These are phyloP conservation scores for Aphanomyces invadans DNA, from an alignment of 352 stramenopile genomes.

Conservation along the genomic window DNA sequence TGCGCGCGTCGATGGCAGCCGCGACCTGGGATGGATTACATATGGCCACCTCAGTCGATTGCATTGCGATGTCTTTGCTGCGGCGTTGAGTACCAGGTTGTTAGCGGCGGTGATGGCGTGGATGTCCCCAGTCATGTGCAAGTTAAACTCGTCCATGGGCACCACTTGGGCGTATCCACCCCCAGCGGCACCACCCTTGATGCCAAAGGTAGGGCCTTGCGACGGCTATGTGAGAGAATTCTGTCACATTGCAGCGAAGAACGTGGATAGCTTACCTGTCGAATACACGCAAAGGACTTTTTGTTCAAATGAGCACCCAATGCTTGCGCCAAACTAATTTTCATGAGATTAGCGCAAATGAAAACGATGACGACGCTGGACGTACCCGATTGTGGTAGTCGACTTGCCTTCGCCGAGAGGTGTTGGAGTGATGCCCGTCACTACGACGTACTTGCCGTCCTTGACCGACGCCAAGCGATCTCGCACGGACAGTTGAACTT, in stretches of 20 bases:
- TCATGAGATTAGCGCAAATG: background rate
- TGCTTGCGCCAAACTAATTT: slow-evolving; percentile 30
- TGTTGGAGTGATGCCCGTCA: slow-evolving; percentile 97
- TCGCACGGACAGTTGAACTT: slow-evolving; percentile 29
- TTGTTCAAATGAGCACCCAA: slow-evolving; percentile 77
- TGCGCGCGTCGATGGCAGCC: slow-evolving; percentile 94
- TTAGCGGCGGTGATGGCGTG: slow-evolving; percentile 68
- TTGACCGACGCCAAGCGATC: slow-evolving; percentile 75
- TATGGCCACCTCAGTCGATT: background rate
- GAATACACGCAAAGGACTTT: slow-evolving; percentile 76
- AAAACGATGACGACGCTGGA: background rate
- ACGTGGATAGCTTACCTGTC: slow-evolving; percentile 73
- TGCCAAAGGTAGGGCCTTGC: slow-evolving; percentile 97
- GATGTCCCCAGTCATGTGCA: slow-evolving; percentile 81
- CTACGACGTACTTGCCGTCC: slow-evolving; percentile 95
- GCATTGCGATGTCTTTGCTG: background rate
- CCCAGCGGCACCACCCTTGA: slow-evolving; percentile 89
- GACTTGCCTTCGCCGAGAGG: slow-evolving; percentile 97
- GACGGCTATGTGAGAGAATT: slow-evolving; percentile 44
- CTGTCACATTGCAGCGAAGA: slow-evolving; percentile 31
- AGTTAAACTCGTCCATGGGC: slow-evolving; percentile 97
- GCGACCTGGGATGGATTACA: background rate
- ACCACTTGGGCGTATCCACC: slow-evolving; percentile 92
- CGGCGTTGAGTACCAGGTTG: background rate
- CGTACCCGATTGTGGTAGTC: slow-evolving; percentile 95